Evolutionary conservation across 768 basidiomycete genomes (phyloP).

Genomic region (Mrakia hoshinonis): DNA sequence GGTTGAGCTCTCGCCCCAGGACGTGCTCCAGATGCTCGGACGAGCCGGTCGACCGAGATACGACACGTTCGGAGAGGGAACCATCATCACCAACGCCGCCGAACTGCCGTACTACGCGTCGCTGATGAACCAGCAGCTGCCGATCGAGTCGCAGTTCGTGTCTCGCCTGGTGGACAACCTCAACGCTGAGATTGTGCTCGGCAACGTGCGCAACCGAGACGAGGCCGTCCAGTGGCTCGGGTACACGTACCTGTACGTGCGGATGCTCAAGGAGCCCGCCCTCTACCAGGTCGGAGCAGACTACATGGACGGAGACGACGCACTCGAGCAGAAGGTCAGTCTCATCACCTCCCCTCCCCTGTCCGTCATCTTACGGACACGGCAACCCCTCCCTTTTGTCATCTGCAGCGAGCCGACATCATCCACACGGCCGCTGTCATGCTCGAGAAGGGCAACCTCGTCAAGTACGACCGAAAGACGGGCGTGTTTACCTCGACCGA

Average conservation of each 20-base stretch:
- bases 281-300: constrained; percentile 82
- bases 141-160: constrained; percentile 93
- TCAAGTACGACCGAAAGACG: constrained; percentile 84
- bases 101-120: constrained; percentile 96
- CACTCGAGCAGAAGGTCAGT: constrained; percentile 69
- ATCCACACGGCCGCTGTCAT: constrained; percentile 84
- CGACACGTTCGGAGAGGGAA: constrained; percentile 93
- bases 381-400: not conserved
- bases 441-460: constrained; percentile 83
- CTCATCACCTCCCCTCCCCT: not conserved
- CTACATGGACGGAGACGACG: constrained; percentile 76
- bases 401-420: constrained; percentile 52
- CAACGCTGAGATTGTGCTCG: constrained; percentile 94
- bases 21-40: constrained; percentile 97
- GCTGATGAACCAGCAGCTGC: constrained; percentile 90
- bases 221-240: constrained; percentile 97
- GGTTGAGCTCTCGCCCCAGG: constrained; percentile 90
- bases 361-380: not conserved
- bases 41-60: constrained; percentile 95
- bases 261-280: constrained; percentile 81
- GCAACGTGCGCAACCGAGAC: constrained; percentile 86
- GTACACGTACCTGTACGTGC: constrained; percentile 91
- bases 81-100: constrained; percentile 95
- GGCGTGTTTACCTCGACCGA: constrained; percentile 90
- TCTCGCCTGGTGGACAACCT: constrained; percentile 85